Percentiles rank a stretch among this genome's conserved stretches.
Evolutionary conservation across 495 filamentous ascomycete genomes (phyloP).

Genomic region (Penicillium subrubescens): DNA sequence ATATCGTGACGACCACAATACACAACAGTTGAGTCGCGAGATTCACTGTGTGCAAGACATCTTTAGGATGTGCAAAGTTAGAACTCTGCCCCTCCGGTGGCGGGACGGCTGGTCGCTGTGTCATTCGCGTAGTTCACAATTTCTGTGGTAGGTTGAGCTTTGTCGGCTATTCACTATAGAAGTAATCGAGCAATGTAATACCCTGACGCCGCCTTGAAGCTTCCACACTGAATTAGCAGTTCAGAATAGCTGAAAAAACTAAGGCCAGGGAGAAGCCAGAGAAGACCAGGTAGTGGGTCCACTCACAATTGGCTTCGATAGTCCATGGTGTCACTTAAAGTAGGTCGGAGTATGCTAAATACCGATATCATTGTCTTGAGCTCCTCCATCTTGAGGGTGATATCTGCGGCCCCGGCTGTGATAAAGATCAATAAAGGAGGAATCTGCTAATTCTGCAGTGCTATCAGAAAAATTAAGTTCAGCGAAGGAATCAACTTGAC

Average conservation of each 20-base stretch:
- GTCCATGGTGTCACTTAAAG: not conserved
- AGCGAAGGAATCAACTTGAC: not conserved
- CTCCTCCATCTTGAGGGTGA: not conserved
- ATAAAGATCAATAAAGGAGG: not conserved
- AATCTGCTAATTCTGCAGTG: no score
- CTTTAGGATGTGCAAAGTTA: not conserved
- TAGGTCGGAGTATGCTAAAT: not conserved
- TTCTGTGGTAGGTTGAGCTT: not conserved
- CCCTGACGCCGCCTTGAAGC: not conserved
- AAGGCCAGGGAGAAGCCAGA: not conserved
- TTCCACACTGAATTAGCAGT: not conserved
- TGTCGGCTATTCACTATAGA: not conserved
- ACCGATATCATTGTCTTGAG: not conserved
- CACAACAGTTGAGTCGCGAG: not conserved
- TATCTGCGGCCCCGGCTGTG: not conserved
- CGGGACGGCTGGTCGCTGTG: not conserved
- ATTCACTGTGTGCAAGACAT: not conserved
- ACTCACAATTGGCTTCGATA: not conserved
- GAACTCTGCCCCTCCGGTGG: not conserved
- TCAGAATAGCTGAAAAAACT: not conserved
- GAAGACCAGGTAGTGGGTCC: not conserved
- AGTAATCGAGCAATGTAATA: not conserved
- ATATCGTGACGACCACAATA: not conserved
- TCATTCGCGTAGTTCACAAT: not conserved
- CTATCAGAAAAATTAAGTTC: not conserved